phyloP scores from a whole-genome alignment of 148 eudicot species.

The Vaccinium macrocarpon region DNA sequence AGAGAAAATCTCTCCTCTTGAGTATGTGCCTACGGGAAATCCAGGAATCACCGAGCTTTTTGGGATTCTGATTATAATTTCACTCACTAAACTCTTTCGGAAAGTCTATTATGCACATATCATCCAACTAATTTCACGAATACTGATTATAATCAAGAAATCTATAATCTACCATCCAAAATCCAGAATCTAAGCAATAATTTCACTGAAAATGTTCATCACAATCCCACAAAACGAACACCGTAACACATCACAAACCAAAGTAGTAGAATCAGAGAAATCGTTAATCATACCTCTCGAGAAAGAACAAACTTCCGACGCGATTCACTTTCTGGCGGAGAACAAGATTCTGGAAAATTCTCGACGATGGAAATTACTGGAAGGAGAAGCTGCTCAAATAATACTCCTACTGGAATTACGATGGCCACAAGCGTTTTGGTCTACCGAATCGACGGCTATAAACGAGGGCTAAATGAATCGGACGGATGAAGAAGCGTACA shows the following conservation, averaged over 20 bases:
- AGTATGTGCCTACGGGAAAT: too few relatives aligned
- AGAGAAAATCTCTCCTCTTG: not conserved
- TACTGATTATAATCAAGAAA: too few relatives aligned
- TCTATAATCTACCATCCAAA: too few relatives aligned
- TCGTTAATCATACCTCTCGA: not conserved
- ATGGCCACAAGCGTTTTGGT: constrained; percentile 16
- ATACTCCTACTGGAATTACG: not conserved
- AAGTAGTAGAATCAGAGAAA: not conserved
- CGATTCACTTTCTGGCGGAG: not conserved
- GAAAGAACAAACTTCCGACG: not conserved
- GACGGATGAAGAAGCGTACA: constrained; percentile 6
- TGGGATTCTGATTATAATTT: too few relatives aligned
- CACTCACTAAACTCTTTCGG: too few relatives aligned
- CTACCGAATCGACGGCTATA: constrained; percentile 10
- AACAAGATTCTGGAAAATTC: not conserved
- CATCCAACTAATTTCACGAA: too few relatives aligned
- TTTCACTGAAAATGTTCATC: not conserved
- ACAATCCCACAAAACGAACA: not conserved
- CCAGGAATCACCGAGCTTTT: too few relatives aligned
- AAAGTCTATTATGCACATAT: too few relatives aligned
- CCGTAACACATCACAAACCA: not conserved
- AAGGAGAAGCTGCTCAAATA: not conserved
- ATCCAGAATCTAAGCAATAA: too few relatives aligned
- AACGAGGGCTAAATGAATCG: not conserved
- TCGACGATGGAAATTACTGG: not conserved